phyloP scores from a whole-genome alignment of 495 filamentous ascomycete species.

The Neurospora tetraspora region DNA sequence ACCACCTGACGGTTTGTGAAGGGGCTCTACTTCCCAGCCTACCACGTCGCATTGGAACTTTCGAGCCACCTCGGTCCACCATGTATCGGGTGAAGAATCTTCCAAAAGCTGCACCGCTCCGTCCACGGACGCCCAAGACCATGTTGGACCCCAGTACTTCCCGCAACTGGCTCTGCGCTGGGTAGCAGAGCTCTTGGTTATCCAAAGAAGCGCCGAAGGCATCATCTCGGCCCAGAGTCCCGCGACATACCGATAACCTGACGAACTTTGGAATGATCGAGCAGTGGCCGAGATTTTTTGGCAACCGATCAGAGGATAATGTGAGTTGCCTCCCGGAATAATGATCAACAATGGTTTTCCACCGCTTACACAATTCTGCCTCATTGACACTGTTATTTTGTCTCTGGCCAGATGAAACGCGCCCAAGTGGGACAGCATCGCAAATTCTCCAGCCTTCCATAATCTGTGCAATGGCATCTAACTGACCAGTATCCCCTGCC shows the following conservation, averaged over 20 bases:
- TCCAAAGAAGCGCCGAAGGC: not conserved
- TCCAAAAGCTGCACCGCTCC: not conserved
- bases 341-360: not conserved
- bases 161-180: not conserved
- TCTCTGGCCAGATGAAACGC: not conserved
- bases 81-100: not conserved
- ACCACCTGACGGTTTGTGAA: not conserved
- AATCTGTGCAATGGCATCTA: not conserved
- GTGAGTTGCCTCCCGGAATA: not conserved
- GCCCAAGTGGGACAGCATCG: not conserved
- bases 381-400: not conserved
- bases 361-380: not conserved
- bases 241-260: not conserved
- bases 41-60: not conserved
- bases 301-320: not conserved
- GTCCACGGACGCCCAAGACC: not conserved
- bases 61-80: not conserved
- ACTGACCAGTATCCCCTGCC: not conserved
- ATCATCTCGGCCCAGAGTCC: not conserved
- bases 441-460: not conserved
- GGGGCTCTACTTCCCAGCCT: not conserved
- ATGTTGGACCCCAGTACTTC: not conserved
- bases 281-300: not conserved
- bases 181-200: not conserved
- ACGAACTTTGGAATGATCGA: not conserved